Conservation (phyloP, 306 rosid genomes). For the Dalbergia cultrata region DNA sequence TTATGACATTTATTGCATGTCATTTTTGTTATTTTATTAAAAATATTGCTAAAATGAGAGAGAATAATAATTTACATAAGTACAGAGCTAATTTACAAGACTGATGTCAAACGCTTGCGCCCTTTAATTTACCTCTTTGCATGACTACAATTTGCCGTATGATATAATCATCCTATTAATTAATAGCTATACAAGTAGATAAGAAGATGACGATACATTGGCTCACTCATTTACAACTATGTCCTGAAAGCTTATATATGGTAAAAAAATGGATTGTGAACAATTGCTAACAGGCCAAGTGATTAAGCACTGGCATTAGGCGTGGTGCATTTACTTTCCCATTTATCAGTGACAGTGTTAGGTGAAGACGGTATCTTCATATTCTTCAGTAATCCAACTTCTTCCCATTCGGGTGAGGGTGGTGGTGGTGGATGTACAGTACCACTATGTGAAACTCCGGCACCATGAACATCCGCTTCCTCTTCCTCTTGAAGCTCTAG, state of each 20-base stretch:
- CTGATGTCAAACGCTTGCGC: background rate
- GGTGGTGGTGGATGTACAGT: constrained; percentile 34
- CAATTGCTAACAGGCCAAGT: constrained; percentile 20
- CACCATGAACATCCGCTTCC: constrained; percentile 31
- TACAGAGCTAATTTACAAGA: too few species aligned
- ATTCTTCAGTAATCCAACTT: constrained; percentile 54
- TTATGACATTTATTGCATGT: too few species aligned
- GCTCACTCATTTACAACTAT: constrained; percentile 18
- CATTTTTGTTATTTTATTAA: too few species aligned
- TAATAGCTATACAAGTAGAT: constrained; percentile 25
- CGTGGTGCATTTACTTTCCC: constrained; percentile 56
- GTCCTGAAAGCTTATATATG: constrained; percentile 29
- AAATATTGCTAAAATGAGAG: too few species aligned
- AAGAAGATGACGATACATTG: background rate
- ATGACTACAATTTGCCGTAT: background rate
- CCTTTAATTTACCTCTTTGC: constrained; percentile 3
- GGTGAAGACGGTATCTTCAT: constrained; percentile 52
- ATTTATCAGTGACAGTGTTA: constrained; percentile 47
- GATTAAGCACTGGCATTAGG: constrained; percentile 47
- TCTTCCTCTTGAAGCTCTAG: constrained; percentile 37
- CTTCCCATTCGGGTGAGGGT: constrained; percentile 57
- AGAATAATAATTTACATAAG: too few species aligned
- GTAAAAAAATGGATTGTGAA: constrained; percentile 38
- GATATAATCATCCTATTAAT: constrained; percentile 3
- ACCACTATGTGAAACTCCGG: constrained; percentile 16